A percentile compares a stretch with the other conserved stretches of the same genome.
Conservation (phyloP, 1,139 yeast genomes). For the Geotrichum candidum region DNA sequence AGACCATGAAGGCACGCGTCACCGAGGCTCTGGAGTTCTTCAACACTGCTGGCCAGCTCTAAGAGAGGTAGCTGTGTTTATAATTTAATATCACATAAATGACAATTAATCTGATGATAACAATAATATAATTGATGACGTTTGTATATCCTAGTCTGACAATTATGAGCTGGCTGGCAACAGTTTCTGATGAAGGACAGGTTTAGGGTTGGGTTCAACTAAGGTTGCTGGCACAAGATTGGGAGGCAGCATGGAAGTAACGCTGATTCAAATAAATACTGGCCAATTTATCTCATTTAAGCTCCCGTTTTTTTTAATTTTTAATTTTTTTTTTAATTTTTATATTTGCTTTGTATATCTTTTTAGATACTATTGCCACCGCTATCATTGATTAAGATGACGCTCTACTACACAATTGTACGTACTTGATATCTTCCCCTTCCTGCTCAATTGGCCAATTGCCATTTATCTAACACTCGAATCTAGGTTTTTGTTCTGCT, state of each 20-base stretch:
- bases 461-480: slow-evolving; percentile 17
- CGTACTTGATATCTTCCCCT: slow-evolving; percentile 18
- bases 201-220: not conserved
- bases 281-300: not conserved
- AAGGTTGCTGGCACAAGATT: not conserved
- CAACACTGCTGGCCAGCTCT: slow-evolving; percentile 42
- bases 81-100: too few relatives aligned
- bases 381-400: slow-evolving; percentile 42
- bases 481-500: slow-evolving; percentile 60
- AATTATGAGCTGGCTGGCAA: too few relatives aligned
- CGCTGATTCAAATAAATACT: not conserved
- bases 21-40: slow-evolving; percentile 75
- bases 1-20: slow-evolving; percentile 89
- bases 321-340: too few relatives aligned
- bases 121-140: too few relatives aligned
- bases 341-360: too few relatives aligned
- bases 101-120: too few relatives aligned
- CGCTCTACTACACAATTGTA: slow-evolving; percentile 64
- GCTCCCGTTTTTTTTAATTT: too few relatives aligned
- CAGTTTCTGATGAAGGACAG: not conserved
- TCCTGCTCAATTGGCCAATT: not conserved
- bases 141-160: not conserved
- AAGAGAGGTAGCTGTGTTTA: not conserved
- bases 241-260: not conserved
- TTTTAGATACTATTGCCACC: not conserved